phyloP scores from a whole-genome alignment of 345 rosid genomes.

The Syzygium grande region DNA sequence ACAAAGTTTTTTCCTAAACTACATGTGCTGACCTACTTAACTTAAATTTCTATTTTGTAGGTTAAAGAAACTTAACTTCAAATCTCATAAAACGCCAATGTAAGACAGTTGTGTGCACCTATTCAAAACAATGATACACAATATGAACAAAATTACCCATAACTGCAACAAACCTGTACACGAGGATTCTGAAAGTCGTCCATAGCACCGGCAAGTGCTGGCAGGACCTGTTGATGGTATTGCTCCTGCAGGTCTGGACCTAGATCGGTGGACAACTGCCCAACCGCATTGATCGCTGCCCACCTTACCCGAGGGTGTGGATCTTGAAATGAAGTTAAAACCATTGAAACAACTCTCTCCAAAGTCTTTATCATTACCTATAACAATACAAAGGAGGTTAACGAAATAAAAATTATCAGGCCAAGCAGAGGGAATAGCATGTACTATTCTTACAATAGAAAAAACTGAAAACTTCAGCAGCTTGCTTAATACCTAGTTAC shows the following conservation, averaged over 20 bases:
- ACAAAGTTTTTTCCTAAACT: background rate
- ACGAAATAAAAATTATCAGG: background rate
- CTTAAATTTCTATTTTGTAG: background rate
- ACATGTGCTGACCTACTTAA: background rate
- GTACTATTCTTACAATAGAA: background rate
- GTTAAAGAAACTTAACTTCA: background rate
- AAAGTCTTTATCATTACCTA: conserved; percentile 92
- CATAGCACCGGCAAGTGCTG: conserved; percentile 86
- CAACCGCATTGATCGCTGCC: conserved; percentile 99
- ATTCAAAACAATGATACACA: background rate
- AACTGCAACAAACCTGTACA: conserved; percentile 62
- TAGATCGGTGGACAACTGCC: conserved; percentile 95
- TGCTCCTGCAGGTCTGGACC: conserved; percentile 99
- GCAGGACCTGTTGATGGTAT: conserved; percentile 77
- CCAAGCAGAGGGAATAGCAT: background rate
- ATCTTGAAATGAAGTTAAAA: conserved; percentile 71
- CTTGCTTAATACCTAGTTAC: background rate
- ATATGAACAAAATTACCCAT: background rate
- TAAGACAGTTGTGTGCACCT: background rate
- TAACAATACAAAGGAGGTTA: conserved; percentile 1
- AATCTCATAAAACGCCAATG: background rate
- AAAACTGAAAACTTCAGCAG: background rate
- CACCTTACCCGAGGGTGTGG: conserved; percentile 96
- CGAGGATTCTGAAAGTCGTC: conserved; percentile 97
- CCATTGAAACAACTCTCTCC: conserved; percentile 86